phyloP scores from a whole-genome alignment of 768 basidiomycete genomes.

The Pleurotus tuber-regium region DNA sequence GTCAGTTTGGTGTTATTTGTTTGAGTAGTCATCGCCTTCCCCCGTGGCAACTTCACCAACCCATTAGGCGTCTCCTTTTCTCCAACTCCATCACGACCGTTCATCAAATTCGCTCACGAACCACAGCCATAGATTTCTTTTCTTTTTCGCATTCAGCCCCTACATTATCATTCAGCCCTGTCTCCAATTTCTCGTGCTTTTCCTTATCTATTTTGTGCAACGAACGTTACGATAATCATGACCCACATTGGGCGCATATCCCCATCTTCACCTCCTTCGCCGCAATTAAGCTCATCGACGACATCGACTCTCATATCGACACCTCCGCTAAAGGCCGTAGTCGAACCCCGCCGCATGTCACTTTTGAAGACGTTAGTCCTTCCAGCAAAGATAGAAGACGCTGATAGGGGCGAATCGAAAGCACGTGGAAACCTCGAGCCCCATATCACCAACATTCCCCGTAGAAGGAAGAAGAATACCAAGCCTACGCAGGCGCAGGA shows the following conservation, averaged over 20 bases:
- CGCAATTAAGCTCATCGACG: slow-evolving; percentile 3
- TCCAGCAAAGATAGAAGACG: slow-evolving; percentile 5
- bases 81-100: too few species aligned
- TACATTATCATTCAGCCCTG: too few species aligned
- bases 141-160: too few species aligned
- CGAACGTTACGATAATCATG: slow-evolving; percentile 8
- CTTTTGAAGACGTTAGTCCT: slow-evolving; percentile 3
- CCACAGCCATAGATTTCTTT: too few species aligned
- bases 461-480: neutral
- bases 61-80: too few species aligned
- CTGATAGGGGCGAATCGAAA: slow-evolving; percentile 1
- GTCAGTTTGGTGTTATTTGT: too few species aligned
- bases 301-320: slow-evolving; percentile 5
- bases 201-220: slow-evolving; percentile 7
- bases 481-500: neutral
- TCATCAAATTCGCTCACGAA: too few species aligned
- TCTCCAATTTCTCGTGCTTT: slow-evolving; percentile 1
- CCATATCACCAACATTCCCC: slow-evolving; percentile 7
- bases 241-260: neutral
- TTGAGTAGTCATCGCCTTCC: too few species aligned
- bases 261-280: slow-evolving; percentile 2
- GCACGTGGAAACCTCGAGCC: slow-evolving; percentile 10
- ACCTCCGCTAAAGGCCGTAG: neutral
- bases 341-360: neutral
- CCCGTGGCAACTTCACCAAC: too few species aligned